These are phyloP conservation scores for Hordeum marinum DNA, from an alignment of 176 grass and related monocot genomes.

Conservation along the genomic window DNA sequence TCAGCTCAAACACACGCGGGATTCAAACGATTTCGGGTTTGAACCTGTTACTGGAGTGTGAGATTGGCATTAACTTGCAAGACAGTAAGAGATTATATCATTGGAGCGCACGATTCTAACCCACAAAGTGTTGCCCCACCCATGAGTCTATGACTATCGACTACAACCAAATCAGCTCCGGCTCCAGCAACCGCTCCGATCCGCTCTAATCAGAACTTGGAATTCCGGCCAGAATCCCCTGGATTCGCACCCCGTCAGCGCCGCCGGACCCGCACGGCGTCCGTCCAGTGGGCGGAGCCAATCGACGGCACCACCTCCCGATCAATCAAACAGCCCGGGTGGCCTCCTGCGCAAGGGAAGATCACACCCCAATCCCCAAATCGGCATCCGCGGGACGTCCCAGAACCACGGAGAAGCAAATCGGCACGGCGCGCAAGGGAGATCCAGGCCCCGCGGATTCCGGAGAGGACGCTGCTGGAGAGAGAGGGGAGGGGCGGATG, in stretches of 20 bases:
- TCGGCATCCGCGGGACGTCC: background rate
- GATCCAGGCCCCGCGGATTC: background rate
- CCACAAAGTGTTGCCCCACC: too few species aligned
- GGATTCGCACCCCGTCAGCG: background rate
- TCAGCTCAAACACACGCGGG: background rate
- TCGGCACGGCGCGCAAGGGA: background rate
- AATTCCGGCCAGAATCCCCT: background rate
- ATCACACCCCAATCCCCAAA: background rate
- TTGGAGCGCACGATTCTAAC: background rate
- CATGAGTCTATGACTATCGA: background rate
- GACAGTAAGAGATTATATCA: background rate
- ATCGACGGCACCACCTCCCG: background rate
- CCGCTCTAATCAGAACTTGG: accelerated
- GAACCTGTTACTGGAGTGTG: background rate
- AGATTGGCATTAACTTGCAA: background rate
- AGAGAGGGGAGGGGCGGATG: background rate
- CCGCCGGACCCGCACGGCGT: background rate
- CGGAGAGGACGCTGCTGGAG: background rate
- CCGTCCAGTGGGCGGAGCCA: background rate
- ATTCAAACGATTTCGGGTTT: background rate
- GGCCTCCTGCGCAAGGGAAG: background rate
- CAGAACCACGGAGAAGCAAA: background rate
- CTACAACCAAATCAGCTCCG: background rate
- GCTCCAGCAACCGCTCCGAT: background rate
- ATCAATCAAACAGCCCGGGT: background rate